phyloP scores from a whole-genome alignment of 441 rosid species.

The Euphorbia schlechtendalii region DNA sequence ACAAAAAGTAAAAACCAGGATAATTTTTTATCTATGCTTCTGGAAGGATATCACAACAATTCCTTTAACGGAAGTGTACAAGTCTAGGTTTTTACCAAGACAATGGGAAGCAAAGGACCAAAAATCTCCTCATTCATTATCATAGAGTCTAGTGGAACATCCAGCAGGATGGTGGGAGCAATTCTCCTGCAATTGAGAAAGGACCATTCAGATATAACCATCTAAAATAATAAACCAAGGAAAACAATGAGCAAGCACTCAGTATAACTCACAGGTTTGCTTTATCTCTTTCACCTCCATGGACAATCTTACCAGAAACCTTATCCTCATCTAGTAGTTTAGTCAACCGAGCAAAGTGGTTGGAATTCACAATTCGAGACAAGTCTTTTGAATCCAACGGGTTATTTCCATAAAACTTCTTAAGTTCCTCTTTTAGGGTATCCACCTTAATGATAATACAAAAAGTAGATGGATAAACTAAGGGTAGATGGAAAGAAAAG shows the following conservation, averaged over 20 bases:
- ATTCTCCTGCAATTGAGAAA: constrained; percentile 43
- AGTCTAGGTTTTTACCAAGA: constrained; percentile 33
- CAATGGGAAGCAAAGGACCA: constrained; percentile 77
- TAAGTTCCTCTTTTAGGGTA: constrained; percentile 53
- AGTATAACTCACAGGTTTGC: constrained; percentile 58
- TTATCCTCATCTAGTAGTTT: constrained; percentile 80
- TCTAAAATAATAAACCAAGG: constrained; percentile 2
- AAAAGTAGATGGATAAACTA: constrained; percentile 7
- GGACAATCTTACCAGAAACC: constrained; percentile 65
- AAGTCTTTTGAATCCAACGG: constrained; percentile 78
- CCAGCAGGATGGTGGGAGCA: constrained; percentile 64
- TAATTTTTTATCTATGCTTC: not conserved
- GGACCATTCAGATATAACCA: not conserved
- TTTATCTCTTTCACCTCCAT: constrained; percentile 74
- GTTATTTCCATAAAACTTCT: constrained; percentile 65
- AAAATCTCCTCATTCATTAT: constrained; percentile 77
- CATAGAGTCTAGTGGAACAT: constrained; percentile 52
- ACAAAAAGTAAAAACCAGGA: not conserved
- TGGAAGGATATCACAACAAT: not conserved
- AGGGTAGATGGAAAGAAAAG: constrained; percentile 12
- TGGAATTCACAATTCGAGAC: constrained; percentile 74
- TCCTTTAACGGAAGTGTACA: not conserved
- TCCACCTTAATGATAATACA: constrained; percentile 44
- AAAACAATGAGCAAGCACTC: constrained; percentile 11
- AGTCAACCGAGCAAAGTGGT: constrained; percentile 65